Percentiles rank a stretch among this genome's conserved stretches.
These are phyloP conservation scores for Fremontodendron californicum DNA, from an alignment of 345 rosid species.

Conservation along the genomic window DNA sequence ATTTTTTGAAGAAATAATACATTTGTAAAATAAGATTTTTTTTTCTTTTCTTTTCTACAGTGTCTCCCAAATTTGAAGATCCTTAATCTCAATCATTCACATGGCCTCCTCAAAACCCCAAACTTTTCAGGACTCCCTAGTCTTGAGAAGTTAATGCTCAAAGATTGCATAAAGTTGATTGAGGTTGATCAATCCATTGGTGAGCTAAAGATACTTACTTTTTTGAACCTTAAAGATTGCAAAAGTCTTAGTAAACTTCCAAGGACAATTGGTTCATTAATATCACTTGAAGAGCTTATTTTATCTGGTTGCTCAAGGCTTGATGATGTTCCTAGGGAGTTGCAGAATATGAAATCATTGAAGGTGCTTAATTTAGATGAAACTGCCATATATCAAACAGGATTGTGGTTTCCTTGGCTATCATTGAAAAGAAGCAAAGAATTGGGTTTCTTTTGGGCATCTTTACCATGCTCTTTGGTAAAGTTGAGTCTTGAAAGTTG, in stretches of 20 bases:
- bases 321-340: neutral
- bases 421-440: no score
- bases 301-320: conserved; percentile 30
- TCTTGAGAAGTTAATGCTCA: conserved; percentile 28
- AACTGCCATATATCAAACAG: neutral
- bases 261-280: neutral
- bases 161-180: conserved; percentile 24
- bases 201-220: neutral
- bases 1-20: no score
- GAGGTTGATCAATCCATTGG: no score
- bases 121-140: conserved; percentile 11
- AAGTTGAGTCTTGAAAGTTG: no score
- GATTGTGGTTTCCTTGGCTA: neutral
- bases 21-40: no score
- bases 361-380: conserved; percentile 23
- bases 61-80: no score
- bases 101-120: no score
- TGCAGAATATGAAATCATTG: conserved; percentile 16
- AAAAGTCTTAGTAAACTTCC: conserved; percentile 28
- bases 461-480: no score
- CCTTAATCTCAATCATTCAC: no score
- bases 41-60: neutral
- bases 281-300: no score
- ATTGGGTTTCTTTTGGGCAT: no score
- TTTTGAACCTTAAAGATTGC: conserved; percentile 20